Conservation (phyloP, 225 moss, liverwort and hornwort genomes). For the Pleurozium schreberi region DNA sequence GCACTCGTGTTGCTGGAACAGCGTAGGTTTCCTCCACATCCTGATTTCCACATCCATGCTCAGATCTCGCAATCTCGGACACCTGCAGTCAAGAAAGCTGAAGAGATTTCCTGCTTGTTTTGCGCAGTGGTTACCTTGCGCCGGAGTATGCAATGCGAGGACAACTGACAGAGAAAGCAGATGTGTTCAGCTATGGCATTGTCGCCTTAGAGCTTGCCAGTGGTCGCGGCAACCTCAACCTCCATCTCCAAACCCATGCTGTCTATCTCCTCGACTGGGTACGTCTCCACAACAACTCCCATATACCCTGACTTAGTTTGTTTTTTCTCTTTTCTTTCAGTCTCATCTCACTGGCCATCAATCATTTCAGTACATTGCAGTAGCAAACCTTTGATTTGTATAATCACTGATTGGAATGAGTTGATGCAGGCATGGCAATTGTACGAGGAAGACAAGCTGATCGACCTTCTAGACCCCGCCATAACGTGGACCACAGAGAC, state of each 20-base stretch:
- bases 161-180: constrained; percentile 70
- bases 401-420: not conserved
- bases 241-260: constrained; percentile 37
- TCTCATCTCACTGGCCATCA: not conserved
- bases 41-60: not conserved
- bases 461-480: constrained; percentile 49
- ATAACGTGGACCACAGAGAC: constrained; percentile 15
- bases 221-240: constrained; percentile 59
- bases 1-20: constrained; percentile 54
- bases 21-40: not conserved
- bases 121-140: constrained; percentile 48
- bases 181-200: constrained; percentile 65
- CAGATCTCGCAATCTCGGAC: not conserved
- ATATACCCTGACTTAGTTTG: not conserved
- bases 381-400: not conserved
- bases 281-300: not conserved
- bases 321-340: too few species aligned
- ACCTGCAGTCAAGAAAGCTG: not conserved
- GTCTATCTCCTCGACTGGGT: constrained; percentile 72
- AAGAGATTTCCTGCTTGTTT: not conserved
- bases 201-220: constrained; percentile 54
- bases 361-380: not conserved
- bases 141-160: constrained; percentile 70
- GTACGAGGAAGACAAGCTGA: constrained; percentile 39
- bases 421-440: constrained; percentile 54